Evolutionary conservation across 805 yeast species (phyloP), one percentile per base, ranked within the genome.

Genomic region (Lachancea nothofagi): DNA sequence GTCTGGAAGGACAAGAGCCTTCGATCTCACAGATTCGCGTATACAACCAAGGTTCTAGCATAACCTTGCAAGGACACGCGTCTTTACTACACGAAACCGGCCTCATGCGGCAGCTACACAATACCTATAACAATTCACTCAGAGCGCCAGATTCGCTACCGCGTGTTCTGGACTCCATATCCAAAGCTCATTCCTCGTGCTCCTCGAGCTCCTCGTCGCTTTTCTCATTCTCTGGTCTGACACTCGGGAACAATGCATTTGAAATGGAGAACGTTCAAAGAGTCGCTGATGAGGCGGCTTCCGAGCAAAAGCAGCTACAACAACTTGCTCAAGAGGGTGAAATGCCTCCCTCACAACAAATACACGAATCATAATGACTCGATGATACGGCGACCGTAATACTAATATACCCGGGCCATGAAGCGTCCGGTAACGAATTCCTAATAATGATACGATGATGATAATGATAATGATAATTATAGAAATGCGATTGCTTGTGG

Each of bases 171-270:
- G 32, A 29, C 14, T 21, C 33, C 12, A 27, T 38, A 13, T 17
- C 29, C 5, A 22, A 15, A 12, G 36, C 29, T 9, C 36, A 27
- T 15, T 38, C 41, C 5, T 31, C 36, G 22, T 38, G 41, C 24
- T 38, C 41, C 9, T 38, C 41, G 10, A 38, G 30, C 19, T 38
- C 41, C 14, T 38, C 41, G 5, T 38, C 41, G 15, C 36, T 38
- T 6, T 38, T 38, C 19, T 38, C 41, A 4, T 25, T 31, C 10
- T 26, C 41, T 4, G 30, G 36, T 22, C 30, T 32, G n/a, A 7
- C 23, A 19, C 32, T 31, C 8, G 23, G 28, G 3, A 30, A 24
- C 17, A 13, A 29, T 13, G 34, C 27, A 7, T n/a, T 30, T 9
- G 40, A 37, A 29, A 12, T 29, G 5, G 40, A 37, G 21, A 37